Conservation (phyloP, 768 basidiomycete species). For the Cystobasidium onofrii region DNA sequence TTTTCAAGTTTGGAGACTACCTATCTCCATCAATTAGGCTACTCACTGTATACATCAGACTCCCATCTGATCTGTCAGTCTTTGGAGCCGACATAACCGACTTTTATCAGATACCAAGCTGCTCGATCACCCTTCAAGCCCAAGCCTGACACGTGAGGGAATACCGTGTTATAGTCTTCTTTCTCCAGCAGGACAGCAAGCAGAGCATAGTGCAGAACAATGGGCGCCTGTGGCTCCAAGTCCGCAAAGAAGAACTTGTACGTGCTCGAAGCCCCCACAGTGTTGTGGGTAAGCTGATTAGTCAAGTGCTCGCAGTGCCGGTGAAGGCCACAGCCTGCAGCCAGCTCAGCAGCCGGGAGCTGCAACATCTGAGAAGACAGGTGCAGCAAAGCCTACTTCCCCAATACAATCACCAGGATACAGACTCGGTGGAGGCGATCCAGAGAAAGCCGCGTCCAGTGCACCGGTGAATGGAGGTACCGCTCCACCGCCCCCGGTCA, state of each 20-base stretch:
- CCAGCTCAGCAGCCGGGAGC: not conserved
- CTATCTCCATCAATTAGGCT: too few species aligned
- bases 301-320: not conserved
- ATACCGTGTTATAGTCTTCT: not conserved
- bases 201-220: not conserved
- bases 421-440: not conserved
- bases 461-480: not conserved
- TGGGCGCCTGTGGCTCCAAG: slow-evolving; percentile 11
- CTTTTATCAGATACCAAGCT: not conserved
- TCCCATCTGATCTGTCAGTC: not conserved
- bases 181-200: not conserved
- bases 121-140: not conserved
- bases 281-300: not conserved
- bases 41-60: too few species aligned
- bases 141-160: too few species aligned
- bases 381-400: not conserved
- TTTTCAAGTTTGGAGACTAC: too few species aligned
- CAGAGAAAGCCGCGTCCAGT: not conserved
- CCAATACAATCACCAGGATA: not conserved
- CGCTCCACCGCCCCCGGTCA: not conserved
- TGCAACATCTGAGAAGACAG: not conserved
- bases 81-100: not conserved
- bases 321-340: not conserved
- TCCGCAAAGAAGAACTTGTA: not conserved
- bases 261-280: not conserved